Conservation (phyloP, 371 early-diverging fungal species). For the Haplosporangium sp. region DNA sequence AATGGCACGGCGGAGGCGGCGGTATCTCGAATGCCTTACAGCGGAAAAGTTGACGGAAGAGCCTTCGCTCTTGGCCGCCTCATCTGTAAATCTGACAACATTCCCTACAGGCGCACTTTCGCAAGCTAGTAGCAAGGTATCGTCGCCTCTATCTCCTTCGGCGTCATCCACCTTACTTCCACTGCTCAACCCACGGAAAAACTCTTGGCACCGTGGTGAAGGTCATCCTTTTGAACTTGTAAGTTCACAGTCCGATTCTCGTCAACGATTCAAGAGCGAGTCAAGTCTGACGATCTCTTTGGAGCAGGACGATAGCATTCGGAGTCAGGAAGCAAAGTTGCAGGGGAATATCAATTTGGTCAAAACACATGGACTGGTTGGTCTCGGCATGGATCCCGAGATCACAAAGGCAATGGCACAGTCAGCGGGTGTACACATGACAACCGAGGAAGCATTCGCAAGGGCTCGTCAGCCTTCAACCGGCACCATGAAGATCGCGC, state of each 20-base stretch:
- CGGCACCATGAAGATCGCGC: slow-evolving; percentile 5
- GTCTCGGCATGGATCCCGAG: slow-evolving; percentile 24
- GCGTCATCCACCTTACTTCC: slow-evolving; percentile 15
- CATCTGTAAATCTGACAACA: neutral
- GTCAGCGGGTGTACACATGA: slow-evolving; percentile 6
- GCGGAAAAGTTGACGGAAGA: slow-evolving; percentile 4
- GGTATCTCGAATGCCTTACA: slow-evolving; percentile 37
- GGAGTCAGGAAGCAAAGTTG: slow-evolving; percentile 9
- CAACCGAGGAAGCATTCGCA: slow-evolving; percentile 5
- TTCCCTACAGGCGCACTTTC: neutral
- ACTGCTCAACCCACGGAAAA: slow-evolving; percentile 36
- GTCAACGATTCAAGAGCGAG: slow-evolving; percentile 31
- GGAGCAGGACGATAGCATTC: slow-evolving; percentile 19
- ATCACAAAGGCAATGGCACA: slow-evolving; percentile 12
- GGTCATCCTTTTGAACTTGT: slow-evolving; percentile 41
- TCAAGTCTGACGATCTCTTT: slow-evolving; percentile 6
- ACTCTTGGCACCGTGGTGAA: slow-evolving; percentile 53
- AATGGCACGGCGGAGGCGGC: slow-evolving; percentile 37
- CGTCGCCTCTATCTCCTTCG: slow-evolving; percentile 2
- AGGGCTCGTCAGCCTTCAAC: slow-evolving; percentile 19
- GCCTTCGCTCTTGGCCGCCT: neutral
- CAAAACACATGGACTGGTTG: slow-evolving; percentile 15
- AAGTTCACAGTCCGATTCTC: neutral
- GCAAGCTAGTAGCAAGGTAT: neutral
- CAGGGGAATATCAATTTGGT: neutral